Base-by-base conservation (phyloP, 75 land plant species). In the Adiantum capillusveneris region DNA sequence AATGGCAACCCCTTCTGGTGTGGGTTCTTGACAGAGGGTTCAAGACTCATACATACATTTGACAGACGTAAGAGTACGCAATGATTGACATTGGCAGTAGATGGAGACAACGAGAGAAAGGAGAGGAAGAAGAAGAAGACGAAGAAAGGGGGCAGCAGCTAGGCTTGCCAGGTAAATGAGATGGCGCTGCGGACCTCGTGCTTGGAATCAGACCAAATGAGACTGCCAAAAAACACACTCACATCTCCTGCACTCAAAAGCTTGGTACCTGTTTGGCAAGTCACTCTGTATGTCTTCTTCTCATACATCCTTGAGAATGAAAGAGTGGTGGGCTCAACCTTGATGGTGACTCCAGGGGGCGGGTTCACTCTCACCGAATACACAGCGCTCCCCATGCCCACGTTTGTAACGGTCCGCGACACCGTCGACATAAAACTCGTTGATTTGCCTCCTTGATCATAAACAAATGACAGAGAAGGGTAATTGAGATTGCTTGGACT, bases 381-480 rank as follows among this genome's bases (percentile, higher is more conserved):
- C 1, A 9, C 56, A 0, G 91, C 73, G 5, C 25, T 29, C 0
- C 80, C 69, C n/a, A 66, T 61, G 0, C 91, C 96, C 1, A 90
- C 91, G 51, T 90, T 90, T 25, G 96, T 90, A 27, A 86, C 77
- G 0, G 81, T 81, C 58, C 90, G 60, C 27, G 34, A 74, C 25
- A 70, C 11, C 48, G 69, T 84, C 25, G 73, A 0, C 13, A 31
- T 7, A 0, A 71, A 25, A 6, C 30, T 17, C 1, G 58, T 31
- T 1, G 36, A 45, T 1, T 30, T 2, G 0, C 57, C 31, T 30
- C 53, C 70, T 46, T 63, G 75, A 31, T 71, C 65, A 52, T 80
- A 70, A 0, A 77, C 65, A 24, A 59, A 83, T n/a, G 86, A 75
- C 53, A 89, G 55, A 3, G 96, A 80, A 0, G 96, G 96, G 54